Base-by-base conservation (phyloP, 352 stramenopile species). In the Pythium monospermum region DNA sequence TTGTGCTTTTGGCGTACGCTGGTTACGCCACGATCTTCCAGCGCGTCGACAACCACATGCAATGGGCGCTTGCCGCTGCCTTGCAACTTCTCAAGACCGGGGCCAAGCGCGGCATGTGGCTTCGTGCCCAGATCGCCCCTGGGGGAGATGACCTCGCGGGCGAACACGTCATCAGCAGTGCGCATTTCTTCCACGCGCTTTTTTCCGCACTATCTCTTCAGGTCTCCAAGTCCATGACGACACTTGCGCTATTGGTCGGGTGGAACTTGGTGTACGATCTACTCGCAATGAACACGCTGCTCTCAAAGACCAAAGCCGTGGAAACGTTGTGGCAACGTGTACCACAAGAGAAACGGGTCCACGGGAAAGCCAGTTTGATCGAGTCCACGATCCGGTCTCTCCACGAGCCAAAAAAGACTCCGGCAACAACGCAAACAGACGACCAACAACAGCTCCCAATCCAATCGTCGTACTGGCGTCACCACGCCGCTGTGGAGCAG, bases 171-270 rank as follows among this genome's bases (percentile, higher is more conserved):
- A 10, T 50, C 33, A 26, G 51, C 44, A 59, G 61, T n/a, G 37
- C 51, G 0, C 64, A 72, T 23, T 38, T 70, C 2, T 72, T 74
- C 39, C 66, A 76, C 44, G 45, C 66, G 6, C 49, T 76, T 3
- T 80, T 80, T 31, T 64, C 58, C 0, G 59, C 47, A 3, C 62
- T 56, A 41, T 76, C 57, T 40, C 39, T 80, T 3, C 66, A 80
- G 31, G 72, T 61, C 18, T 44, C 66, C 37, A 71, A 73, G 40
- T 73, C 64, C 6, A 16, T 59, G 3, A 38, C 61, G 23, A 73
- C 61, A 0, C 33, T 77, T 15, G 28, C 31, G 3, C 37, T 67
- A 19, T 27, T 80, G 15, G 16, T 68, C 6, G 19, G 41, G 2
- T 57, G 68, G 21, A 60, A 67, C 35, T 40, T 57, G 3, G 41